A percentile compares a stretch with the other conserved stretches of the same genome.
phyloP scores from a whole-genome alignment of 2,329 filamentous ascomycete species.

The Clonostachys solani region DNA sequence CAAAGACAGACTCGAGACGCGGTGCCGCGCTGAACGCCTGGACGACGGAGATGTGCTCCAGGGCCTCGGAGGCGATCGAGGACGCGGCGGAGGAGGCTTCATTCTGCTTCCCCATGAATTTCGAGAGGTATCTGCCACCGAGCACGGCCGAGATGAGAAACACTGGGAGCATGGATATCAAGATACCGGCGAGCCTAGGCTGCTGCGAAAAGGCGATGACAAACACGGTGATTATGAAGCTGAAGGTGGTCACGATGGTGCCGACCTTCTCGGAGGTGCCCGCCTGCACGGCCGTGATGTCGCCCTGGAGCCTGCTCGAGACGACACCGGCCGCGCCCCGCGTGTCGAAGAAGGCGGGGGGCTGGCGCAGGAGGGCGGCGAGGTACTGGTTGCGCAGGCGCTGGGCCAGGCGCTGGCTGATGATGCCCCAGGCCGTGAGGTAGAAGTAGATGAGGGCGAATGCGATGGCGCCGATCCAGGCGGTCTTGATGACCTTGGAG shows the following conservation, averaged over 20 bases:
- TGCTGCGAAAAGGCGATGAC: conserved; percentile 64
- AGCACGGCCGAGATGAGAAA: conserved; percentile 55
- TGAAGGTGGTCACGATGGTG: conserved; percentile 54
- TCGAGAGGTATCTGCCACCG: conserved; percentile 49
- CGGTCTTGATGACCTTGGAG: conserved; percentile 54
- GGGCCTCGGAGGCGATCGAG: conserved; percentile 57
- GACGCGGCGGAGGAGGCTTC: conserved; percentile 52
- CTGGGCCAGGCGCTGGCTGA: conserved; percentile 58
- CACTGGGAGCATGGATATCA: conserved; percentile 58
- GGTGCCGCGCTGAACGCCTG: conserved; percentile 58
- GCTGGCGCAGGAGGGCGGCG: conserved; percentile 83
- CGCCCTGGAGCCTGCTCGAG: conserved; percentile 57
- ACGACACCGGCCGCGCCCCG: conserved; percentile 56
- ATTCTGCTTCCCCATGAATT: conserved; percentile 43
- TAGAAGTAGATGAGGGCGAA: conserved; percentile 63
- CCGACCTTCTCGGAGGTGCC: conserved; percentile 71
- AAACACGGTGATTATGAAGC: conserved; percentile 65
- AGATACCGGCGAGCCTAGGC: conserved; percentile 56
- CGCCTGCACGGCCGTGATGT: conserved; percentile 62
- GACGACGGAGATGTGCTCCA: conserved; percentile 57
- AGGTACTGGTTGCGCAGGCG: conserved; percentile 81
- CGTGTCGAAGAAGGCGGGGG: conserved; percentile 85
- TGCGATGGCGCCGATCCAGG: conserved; percentile 60
- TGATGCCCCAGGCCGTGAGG: conserved; percentile 59
- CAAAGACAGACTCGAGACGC: conserved; percentile 57